Conservation (phyloP, 805 yeast genomes). For the Metschnikowia corniflorae region DNA sequence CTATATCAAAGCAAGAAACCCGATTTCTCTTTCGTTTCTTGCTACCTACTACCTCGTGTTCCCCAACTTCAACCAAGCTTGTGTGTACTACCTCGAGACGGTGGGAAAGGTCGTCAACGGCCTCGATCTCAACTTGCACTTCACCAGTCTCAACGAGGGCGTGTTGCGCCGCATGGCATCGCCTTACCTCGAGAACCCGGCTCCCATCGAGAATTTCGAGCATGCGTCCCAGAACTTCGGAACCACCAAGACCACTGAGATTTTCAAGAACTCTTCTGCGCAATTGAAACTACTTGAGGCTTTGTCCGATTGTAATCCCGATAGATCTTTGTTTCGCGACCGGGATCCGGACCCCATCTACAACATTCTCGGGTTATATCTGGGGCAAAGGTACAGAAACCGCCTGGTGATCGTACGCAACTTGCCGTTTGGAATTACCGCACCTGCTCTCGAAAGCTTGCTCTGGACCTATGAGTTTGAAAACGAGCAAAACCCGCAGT, state of each 20-base stretch:
- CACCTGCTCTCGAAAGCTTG: conserved; percentile 32
- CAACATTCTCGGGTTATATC: conserved; percentile 15
- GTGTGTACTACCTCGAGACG: conserved; percentile 50
- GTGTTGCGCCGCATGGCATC: conserved; percentile 28
- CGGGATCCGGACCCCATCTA: conserved; percentile 15
- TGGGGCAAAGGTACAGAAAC: conserved; percentile 20
- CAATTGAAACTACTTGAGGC: conserved; percentile 5
- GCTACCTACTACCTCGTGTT: conserved; percentile 56
- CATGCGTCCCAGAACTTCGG: conserved; percentile 6
- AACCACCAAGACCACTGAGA: conserved; percentile 2
- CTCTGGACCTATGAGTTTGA: conserved; percentile 52
- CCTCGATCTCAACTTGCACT: conserved; percentile 41
- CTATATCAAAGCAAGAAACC: conserved; percentile 50
- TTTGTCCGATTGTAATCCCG: conserved; percentile 2
- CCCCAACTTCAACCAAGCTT: conserved; percentile 44
- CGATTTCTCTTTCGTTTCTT: conserved; percentile 39
- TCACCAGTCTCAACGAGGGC: conserved; percentile 32
- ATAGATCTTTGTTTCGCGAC: conserved; percentile 8
- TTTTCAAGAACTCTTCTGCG: conserved; percentile 5
- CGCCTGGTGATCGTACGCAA: conserved; percentile 40
- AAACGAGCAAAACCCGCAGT: conserved; percentile 14
- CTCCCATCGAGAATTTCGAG: conserved; percentile 6
- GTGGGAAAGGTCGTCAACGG: conserved; percentile 50
- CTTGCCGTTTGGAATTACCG: conserved; percentile 43
- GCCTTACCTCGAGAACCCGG: conserved; percentile 20